Conservation (phyloP, 2,329 filamentous ascomycete species). For the Diplocarpon mali region DNA sequence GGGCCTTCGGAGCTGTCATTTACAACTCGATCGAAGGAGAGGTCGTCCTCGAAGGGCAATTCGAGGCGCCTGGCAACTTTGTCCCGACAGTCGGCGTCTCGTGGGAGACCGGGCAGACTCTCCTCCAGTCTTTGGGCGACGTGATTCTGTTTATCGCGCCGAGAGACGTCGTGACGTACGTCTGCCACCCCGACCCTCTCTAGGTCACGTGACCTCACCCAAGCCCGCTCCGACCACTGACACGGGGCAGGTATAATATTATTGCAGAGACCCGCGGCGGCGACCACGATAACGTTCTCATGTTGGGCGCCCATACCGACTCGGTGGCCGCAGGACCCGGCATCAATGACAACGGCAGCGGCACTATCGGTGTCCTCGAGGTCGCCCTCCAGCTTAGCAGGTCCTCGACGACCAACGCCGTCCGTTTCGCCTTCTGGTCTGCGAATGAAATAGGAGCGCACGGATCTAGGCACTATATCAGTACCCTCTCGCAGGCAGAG, state of each 20-base stretch:
- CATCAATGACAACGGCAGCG: conserved; percentile 29
- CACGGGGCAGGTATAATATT: conserved; percentile 34
- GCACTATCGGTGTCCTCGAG: conserved; percentile 41
- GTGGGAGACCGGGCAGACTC: no score
- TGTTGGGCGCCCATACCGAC: conserved; percentile 53
- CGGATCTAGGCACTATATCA: conserved; percentile 50
- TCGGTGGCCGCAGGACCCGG: conserved; percentile 47
- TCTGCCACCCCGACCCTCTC: no score
- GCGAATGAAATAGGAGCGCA: conserved; percentile 53
- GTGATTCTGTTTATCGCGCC: no score
- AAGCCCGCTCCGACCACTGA: no score
- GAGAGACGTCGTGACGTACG: no score
- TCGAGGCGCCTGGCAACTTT: no score
- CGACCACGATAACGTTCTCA: conserved; percentile 51
- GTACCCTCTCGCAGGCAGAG: conserved; percentile 39
- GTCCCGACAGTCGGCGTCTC: no score
- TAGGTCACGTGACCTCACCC: no score
- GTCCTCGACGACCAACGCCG: conserved; percentile 50
- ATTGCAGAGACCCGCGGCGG: conserved; percentile 48
- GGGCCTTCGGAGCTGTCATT: no score
- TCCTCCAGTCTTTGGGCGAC: no score
- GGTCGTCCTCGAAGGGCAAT: no score
- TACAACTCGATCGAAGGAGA: no score
- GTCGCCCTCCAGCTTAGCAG: conserved; percentile 45
- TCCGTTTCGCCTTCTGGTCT: conserved; percentile 56